Evolutionary conservation across 2,329 filamentous ascomycete species (phyloP).

Genomic region (Orbilia ellipsospora): DNA sequence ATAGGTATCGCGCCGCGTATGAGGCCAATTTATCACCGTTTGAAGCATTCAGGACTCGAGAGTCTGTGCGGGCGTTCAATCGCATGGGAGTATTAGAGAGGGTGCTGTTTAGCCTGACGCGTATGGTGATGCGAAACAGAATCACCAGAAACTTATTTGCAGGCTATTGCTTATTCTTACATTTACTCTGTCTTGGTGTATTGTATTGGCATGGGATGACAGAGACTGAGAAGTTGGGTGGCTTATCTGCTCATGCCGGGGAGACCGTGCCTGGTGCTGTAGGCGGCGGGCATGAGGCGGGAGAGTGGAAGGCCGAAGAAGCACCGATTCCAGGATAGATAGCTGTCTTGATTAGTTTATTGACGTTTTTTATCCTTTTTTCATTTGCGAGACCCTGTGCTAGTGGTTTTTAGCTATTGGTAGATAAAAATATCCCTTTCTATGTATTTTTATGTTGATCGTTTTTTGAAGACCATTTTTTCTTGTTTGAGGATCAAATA

Average conservation of each 20-base stretch:
- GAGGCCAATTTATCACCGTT: slow-evolving; percentile 96
- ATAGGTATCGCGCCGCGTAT: slow-evolving; percentile 90
- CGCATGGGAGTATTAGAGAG: slow-evolving; percentile 93
- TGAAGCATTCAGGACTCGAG: slow-evolving; percentile 91
- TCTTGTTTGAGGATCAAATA: slow-evolving; percentile 3
- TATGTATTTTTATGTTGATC: slow-evolving; percentile 43
- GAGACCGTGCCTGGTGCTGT: slow-evolving; percentile 58
- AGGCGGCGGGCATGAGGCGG: slow-evolving; percentile 65
- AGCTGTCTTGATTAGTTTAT: neutral
- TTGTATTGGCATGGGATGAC: slow-evolving; percentile 82
- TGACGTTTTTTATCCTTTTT: slow-evolving; percentile 2
- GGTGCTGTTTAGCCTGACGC: slow-evolving; percentile 87
- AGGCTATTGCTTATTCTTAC: slow-evolving; percentile 86
- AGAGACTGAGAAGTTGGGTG: slow-evolving; percentile 44
- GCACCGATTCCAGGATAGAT: slow-evolving; percentile 40
- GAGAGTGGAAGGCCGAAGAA: slow-evolving; percentile 58
- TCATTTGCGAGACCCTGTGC: slow-evolving; percentile 19
- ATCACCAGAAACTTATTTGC: slow-evolving; percentile 95
- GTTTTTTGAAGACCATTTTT: slow-evolving; percentile 6
- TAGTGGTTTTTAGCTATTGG: slow-evolving; percentile 16
- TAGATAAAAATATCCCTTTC: slow-evolving; percentile 18
- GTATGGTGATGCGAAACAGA: slow-evolving; percentile 88
- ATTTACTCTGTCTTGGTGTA: slow-evolving; percentile 86
- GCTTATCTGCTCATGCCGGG: slow-evolving; percentile 33
- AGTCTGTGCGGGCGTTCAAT: slow-evolving; percentile 88